Evolutionary conservation across 2,329 filamentous ascomycete species (phyloP), one percentile per base, ranked within the genome.

Genomic region (Atkinsonella hypoxylon): DNA sequence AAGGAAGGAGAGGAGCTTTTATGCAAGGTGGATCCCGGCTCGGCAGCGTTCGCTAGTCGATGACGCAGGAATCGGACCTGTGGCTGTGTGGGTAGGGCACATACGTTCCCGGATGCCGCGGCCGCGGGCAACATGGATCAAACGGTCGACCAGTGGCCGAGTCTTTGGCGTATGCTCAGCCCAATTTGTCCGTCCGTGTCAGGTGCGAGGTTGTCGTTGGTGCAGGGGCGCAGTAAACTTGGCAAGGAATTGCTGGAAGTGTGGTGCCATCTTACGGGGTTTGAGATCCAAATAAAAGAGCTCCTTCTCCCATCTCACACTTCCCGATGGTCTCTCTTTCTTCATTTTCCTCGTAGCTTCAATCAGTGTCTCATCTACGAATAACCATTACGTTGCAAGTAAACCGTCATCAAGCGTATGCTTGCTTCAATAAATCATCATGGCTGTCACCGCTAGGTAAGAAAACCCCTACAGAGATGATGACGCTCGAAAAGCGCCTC

Each of bases 391-490:
- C 32, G 17, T 13, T 31, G 9, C 26, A 18, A 32, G n/a, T 17
- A 50, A 34, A 34, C 26, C 11, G 18, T 20, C 17, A 10, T 26
- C 26, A 31, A 49, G 22, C 22, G 34, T 39, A 7, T 17, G n/a
- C 38, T 30, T 31, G 31, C 18, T 50, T 20, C 22, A 55, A 57
- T 55, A 58, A 54, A 26, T 54, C 70, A 77, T 51, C 56, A 81
- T 81, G 77, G 64, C 77, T 70, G 77, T 80, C 74, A 81, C 77
- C 62, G 71, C 68, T 47, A 78, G 74, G 76, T 79, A 74, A 66
- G 72, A 55, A n/a, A n/a, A n/a, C n/a, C 53, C 49, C 45, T 11
- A 10, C 30, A 10, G 17, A 8, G 34, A 47, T 31, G n/a, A 13
- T 26, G 32, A 32, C 22, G 3, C 10, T 47, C 2, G 9, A 18